phyloP scores from a whole-genome alignment of 2,329 filamentous ascomycete genomes.

The Huntiella savannae region DNA sequence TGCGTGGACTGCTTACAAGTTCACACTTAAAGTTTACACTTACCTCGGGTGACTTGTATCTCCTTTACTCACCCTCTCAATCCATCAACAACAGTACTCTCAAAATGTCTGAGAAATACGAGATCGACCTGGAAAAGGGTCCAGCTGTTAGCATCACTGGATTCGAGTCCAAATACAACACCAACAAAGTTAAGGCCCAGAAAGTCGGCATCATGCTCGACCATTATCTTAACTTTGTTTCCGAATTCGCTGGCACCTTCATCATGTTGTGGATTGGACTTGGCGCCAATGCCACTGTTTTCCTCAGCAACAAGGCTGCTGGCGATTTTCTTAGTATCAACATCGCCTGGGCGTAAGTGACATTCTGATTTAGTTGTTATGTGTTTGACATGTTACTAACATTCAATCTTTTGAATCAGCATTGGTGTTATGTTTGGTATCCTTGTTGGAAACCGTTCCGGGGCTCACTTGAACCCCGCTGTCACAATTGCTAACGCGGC shows the following conservation, averaged over 20 bases:
- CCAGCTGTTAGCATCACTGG: not conserved
- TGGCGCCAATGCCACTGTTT: conserved; percentile 49
- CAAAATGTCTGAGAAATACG: not conserved
- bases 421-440: conserved; percentile 51
- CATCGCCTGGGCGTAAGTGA: conserved; percentile 29
- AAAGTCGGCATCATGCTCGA: conserved; percentile 6
- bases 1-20: not conserved
- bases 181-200: not conserved
- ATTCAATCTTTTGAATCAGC: conserved; percentile 16
- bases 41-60: too few relatives aligned
- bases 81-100: too few relatives aligned
- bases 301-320: conserved; percentile 32
- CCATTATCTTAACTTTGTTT: conserved; percentile 20
- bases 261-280: conserved; percentile 51
- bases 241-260: conserved; percentile 51
- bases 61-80: not conserved
- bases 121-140: conserved; percentile 8
- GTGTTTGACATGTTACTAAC: conserved; percentile 1
- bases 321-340: conserved; percentile 31
- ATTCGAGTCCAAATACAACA: conserved; percentile 1
- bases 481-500: conserved; percentile 52
- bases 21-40: too few relatives aligned
- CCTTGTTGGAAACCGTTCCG: conserved; percentile 45
- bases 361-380: not conserved
- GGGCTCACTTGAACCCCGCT: conserved; percentile 52